Evolutionary conservation across 2,329 filamentous ascomycete species (phyloP).

Genomic region (Fusarium napiforme): DNA sequence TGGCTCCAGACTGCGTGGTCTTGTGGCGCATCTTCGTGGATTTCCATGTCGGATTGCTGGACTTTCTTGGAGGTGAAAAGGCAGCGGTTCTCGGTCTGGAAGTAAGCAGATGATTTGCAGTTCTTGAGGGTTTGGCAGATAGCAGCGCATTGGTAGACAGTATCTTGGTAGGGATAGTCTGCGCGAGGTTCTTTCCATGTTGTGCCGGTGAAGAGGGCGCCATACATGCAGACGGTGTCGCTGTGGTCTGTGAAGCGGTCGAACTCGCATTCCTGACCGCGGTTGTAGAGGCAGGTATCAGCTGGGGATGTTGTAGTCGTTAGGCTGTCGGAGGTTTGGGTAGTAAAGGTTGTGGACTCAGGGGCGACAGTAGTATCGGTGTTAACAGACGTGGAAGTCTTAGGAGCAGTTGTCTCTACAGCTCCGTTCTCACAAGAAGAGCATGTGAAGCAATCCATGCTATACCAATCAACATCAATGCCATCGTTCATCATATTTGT

Average conservation of each 20-base stretch:
- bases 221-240: constrained; percentile 10
- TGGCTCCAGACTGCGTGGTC: neutral
- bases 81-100: constrained; percentile 12
- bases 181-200: constrained; percentile 3
- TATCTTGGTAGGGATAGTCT: constrained; percentile 13
- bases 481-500: neutral
- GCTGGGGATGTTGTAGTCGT: neutral
- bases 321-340: neutral
- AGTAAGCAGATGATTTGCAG: constrained; percentile 10
- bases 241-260: constrained; percentile 1
- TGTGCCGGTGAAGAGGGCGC: neutral
- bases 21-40: neutral
- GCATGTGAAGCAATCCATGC: neutral
- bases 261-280: constrained; percentile 15
- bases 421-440: neutral
- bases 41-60: neutral
- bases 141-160: constrained; percentile 8
- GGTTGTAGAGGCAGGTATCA: neutral
- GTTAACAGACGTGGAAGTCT: neutral
- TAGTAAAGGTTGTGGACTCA: neutral
- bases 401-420: neutral
- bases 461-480: neutral
- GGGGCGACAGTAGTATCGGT: neutral
- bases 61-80: constrained; percentile 5
- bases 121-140: constrained; percentile 8